Evolutionary conservation across 192 early-diverging fungal species (phyloP).

Genomic region (Pilaira anomala): DNA sequence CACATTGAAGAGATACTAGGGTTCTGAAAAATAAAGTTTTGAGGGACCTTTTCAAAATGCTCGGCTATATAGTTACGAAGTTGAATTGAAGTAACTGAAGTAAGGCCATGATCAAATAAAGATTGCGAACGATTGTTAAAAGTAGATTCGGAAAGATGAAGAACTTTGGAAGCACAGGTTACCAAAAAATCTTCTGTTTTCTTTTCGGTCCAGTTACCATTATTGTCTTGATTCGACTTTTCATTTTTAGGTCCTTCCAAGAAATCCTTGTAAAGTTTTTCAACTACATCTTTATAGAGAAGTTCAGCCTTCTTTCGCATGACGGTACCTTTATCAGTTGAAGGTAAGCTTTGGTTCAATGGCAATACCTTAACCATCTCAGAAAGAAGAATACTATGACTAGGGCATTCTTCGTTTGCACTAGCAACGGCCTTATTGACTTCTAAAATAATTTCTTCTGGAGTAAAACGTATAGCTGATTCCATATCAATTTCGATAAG

Average conservation of each 20-base stretch:
- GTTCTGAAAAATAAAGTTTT: constrained; percentile 31
- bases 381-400: constrained; percentile 18
- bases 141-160: background rate
- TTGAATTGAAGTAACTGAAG: constrained; percentile 26
- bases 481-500: constrained; percentile 9
- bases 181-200: constrained; percentile 12
- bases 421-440: constrained; percentile 22
- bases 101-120: constrained; percentile 31
- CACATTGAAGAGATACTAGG: constrained; percentile 16
- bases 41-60: constrained; percentile 14
- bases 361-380: constrained; percentile 31
- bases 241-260: constrained; percentile 5
- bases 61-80: constrained; percentile 20
- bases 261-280: constrained; percentile 51
- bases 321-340: constrained; percentile 30
- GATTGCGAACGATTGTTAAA: constrained; percentile 14
- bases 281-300: constrained; percentile 46
- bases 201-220: background rate
- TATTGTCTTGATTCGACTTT: too few species aligned
- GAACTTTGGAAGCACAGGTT: constrained; percentile 7
- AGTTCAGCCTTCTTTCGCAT: constrained; percentile 43
- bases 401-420: constrained; percentile 26
- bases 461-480: background rate
- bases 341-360: constrained; percentile 13
- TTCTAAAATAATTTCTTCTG: constrained; percentile 17